phyloP scores from a whole-genome alignment of 1,284 basidiomycete genomes.

The Tetrapyrgos nigripes region DNA sequence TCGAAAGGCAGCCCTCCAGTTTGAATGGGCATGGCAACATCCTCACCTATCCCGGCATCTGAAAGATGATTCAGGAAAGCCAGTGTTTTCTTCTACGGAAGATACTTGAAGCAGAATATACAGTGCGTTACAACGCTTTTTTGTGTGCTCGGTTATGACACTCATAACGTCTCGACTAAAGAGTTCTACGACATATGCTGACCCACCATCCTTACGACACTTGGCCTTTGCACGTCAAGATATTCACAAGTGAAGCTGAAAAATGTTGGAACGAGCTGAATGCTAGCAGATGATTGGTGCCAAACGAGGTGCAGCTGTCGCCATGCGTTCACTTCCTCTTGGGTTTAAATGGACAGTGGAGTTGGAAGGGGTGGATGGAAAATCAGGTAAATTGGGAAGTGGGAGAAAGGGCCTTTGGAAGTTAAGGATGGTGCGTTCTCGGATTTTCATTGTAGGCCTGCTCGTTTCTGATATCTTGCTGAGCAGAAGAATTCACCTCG shows the following conservation, averaged over 20 bases:
- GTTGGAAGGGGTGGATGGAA: constrained; percentile 78
- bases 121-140: constrained; percentile 42
- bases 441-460: background rate
- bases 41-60: constrained; percentile 65
- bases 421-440: constrained; percentile 64
- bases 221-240: constrained; percentile 72
- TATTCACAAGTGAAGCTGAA: constrained; percentile 70
- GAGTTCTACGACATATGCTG: constrained; percentile 63
- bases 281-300: constrained; percentile 13
- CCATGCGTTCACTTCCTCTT: constrained; percentile 45
- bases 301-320: background rate
- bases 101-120: constrained; percentile 50
- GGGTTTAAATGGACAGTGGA: constrained; percentile 62
- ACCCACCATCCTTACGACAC: constrained; percentile 61
- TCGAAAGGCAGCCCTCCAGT: constrained; percentile 78
- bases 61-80: constrained; percentile 46
- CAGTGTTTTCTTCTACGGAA: constrained; percentile 43
- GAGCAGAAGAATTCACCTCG: constrained; percentile 56
- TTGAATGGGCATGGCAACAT: constrained; percentile 95
- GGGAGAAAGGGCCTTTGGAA: constrained; percentile 64
- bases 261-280: constrained; percentile 51
- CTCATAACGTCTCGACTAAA: constrained; percentile 21
- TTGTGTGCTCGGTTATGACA: background rate
- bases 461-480: background rate
- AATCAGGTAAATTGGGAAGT: constrained; percentile 53